Percentiles rank a stretch among this genome's conserved stretches.
Evolutionary conservation across 2,329 filamentous ascomycete genomes (phyloP).

Genomic region (Aspergillus sp.): DNA sequence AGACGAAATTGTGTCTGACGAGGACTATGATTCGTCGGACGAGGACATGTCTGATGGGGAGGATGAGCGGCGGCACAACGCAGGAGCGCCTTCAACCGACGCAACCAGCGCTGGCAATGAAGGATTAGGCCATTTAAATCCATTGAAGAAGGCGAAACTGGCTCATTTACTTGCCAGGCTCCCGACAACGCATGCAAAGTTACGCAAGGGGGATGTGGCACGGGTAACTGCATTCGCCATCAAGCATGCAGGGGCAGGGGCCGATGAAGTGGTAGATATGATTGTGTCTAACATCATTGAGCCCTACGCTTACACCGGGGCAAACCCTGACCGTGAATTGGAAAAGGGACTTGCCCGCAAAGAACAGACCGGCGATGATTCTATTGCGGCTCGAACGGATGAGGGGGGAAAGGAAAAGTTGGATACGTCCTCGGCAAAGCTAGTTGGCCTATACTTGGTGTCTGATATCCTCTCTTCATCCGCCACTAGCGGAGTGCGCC

Average conservation of each 20-base stretch:
- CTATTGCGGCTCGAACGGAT: conserved; percentile 42
- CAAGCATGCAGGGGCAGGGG: conserved; percentile 79
- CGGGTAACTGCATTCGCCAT: conserved; percentile 87
- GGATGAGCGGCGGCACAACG: conserved; percentile 49
- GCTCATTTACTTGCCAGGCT: conserved; percentile 82
- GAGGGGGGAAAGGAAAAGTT: conserved; percentile 50
- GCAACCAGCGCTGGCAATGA: conserved; percentile 43
- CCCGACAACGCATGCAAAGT: conserved; percentile 72
- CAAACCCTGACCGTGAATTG: conserved; percentile 61
- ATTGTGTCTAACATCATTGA: conserved; percentile 80
- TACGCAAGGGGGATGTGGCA: conserved; percentile 84
- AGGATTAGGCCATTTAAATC: conserved; percentile 73
- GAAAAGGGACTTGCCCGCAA: conserved; percentile 35
- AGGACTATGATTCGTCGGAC: conserved; percentile 84
- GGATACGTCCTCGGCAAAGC: conserved; percentile 73
- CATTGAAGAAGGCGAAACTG: conserved; percentile 81
- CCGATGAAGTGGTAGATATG: conserved; percentile 89
- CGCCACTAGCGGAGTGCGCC: conserved; percentile 73
- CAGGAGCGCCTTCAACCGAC: conserved; percentile 46
- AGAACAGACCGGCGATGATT: conserved; percentile 39
- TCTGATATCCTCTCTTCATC: conserved; percentile 81
- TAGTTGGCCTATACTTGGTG: conserved; percentile 81
- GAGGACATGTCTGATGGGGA: conserved; percentile 68
- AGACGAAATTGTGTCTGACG: conserved; percentile 79
- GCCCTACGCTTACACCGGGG: conserved; percentile 74